Evolutionary conservation across 2,329 filamentous ascomycete genomes (phyloP).

Genomic region (Cryphonectria naterciae): DNA sequence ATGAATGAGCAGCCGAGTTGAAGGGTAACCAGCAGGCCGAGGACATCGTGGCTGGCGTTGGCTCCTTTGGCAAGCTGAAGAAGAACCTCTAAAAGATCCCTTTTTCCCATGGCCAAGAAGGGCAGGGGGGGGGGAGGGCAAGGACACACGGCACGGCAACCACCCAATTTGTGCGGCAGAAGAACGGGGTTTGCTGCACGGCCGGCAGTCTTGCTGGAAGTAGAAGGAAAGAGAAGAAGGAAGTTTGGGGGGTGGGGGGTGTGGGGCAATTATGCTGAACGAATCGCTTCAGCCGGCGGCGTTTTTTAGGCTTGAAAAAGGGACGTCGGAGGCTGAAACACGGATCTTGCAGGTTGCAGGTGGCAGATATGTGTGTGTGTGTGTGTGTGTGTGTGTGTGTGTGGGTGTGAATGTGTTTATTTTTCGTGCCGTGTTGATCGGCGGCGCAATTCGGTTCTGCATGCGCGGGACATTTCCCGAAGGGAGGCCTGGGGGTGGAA

Average conservation of each 20-base stretch:
- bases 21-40: conserved; percentile 43
- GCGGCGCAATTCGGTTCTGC: not conserved
- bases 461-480: not conserved
- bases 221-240: not conserved
- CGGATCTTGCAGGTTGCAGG: not conserved
- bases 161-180: not conserved
- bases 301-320: not conserved
- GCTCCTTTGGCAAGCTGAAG: conserved; percentile 38
- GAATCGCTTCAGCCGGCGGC: conserved; percentile 8
- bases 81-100: conserved; percentile 33
- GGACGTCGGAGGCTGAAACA: conserved; percentile 2
- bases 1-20: conserved; percentile 37
- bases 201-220: not conserved
- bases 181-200: not conserved
- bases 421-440: not conserved
- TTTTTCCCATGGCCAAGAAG: not conserved
- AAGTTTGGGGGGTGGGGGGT: not conserved
- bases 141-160: not conserved
- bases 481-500: not conserved
- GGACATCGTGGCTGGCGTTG: conserved; percentile 37
- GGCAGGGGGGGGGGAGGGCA: not conserved
- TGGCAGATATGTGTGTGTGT: not conserved
- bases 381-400: not conserved
- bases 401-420: not conserved
- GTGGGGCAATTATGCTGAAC: not conserved